Evolutionary conservation across 306 rosid genomes (phyloP), one percentile per base, ranked within the genome.

Genomic region (Pyrus communis): DNA sequence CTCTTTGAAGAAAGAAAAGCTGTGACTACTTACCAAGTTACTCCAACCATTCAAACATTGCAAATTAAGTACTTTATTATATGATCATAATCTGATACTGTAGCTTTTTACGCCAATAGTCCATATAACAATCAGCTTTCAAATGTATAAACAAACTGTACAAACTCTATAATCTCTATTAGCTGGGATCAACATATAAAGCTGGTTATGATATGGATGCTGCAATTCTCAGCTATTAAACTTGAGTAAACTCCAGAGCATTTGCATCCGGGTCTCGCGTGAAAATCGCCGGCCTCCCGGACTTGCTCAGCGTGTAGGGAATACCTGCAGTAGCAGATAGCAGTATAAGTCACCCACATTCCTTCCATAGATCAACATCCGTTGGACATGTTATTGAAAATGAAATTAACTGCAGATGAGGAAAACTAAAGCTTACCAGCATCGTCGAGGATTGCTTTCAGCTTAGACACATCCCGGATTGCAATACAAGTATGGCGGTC

Each of bases 281-380:
- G 74, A 92, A 95, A 45, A 95, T 90, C 28, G 99, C 99, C 11
- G 99, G 98, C 86, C 99, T 88, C 79, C 99, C 97, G 13, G 99
- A 95, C 62, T 83, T 88, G 82, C 99, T 90, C 60, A 92, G 99
- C 10, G 97, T 95, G 84, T 92, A 95, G 18, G 97, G 78, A 28
- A 92, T 89, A 60, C 93, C 98, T 95, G 85, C 83, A 78, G 18
- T 18, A 22, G 7, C 27, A 61, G 45, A 23, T 27, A 14, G 43
- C 71, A 60, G 14, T 45, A 65, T 4, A 45, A 71, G 52, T 25
- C 5, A 9, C 11, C 58, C 73, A 8, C 52, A 67, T 5, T 68
- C 69, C 74, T 61, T 61, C 7, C 62, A 28, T 21, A 27, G 51
- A 22, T 74, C 77, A 73, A 31, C 67, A 62, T 14, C 4, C 17